Base-by-base conservation (phyloP, 345 rosid genomes). In the Arabidopsis suecica region DNA sequence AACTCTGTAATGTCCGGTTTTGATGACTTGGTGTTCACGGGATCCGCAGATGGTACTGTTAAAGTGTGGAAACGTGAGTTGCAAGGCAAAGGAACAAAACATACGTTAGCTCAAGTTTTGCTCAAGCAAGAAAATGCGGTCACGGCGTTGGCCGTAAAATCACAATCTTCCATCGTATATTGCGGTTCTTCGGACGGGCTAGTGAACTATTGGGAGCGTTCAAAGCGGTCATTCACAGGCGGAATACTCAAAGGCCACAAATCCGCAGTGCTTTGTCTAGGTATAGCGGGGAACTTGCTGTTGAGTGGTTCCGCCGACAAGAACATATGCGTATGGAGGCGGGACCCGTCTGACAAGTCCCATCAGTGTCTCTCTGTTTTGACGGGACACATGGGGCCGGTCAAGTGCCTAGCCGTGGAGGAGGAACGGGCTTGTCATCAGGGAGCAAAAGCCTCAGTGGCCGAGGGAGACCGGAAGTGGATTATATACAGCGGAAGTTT, bases 281-380 rank as follows among this genome's bases (percentile, higher is more conserved):
- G 85, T 7, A 32, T 83, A 1, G 85, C 86, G 5, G 95, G 88
- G 42, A 83, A 69, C 71, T 70, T 92, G 86, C 82, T 92, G 42
- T 78, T 95, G 32, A 95, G 93, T 54, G 99, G 98, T 41, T 89
- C 97, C 0, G 96, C 97, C 0, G 99, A 95, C 56, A 86, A 80
- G 73, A 92, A 81, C 73, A 81, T 92, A 42, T 86, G 94, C 80
- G 93, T 89, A 13, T 95, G 99, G 99, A 74, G 88, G 45, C 72
- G 91, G 60, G 96, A 87, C 5, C 42, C 72, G 33, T 41, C 61
- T 1, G 79, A 85, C 0, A 92, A 92, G 51, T 72, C 72, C 48
- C 96, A 92, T 63, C 23, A 63, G 0, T 95, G 96, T 64, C 51
- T 90, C 9, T 66, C 89, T 0, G 89, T 90, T 10, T 74, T 95